These are phyloP conservation scores for Eimeria praecox DNA, from an alignment of 169 alveolate species.

Conservation along the genomic window DNA sequence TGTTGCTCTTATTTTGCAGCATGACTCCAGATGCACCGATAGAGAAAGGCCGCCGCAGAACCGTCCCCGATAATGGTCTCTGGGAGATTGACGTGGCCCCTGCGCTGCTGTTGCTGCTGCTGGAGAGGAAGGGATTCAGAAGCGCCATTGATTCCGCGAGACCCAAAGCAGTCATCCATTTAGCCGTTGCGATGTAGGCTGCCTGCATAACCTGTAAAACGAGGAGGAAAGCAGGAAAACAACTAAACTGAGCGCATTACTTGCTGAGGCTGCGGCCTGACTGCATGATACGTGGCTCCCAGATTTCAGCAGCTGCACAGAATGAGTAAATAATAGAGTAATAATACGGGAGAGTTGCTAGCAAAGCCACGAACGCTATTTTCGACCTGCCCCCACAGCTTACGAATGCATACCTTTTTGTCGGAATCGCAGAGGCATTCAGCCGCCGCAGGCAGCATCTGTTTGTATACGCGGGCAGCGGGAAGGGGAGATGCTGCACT, in stretches of 20 bases:
- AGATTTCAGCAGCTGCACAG: background rate
- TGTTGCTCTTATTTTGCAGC: background rate
- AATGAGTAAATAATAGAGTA: background rate
- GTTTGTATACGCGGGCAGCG: constrained; percentile 68
- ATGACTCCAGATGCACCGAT: constrained; percentile 14
- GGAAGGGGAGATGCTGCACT: background rate
- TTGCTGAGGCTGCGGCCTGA: background rate
- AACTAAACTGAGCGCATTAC: background rate
- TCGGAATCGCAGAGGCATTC: constrained; percentile 68
- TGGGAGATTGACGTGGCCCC: background rate
- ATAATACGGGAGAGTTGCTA: background rate
- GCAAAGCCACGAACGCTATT: background rate
- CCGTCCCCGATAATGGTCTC: background rate
- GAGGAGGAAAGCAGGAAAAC: background rate
- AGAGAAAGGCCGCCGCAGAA: constrained; percentile 49
- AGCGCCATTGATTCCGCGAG: constrained; percentile 53
- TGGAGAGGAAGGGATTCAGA: constrained; percentile 58
- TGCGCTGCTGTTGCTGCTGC: constrained; percentile 9
- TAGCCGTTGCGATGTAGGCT: constrained; percentile 78
- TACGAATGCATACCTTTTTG: constrained; percentile 5
- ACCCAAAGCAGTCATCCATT: constrained; percentile 74
- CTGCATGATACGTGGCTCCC: background rate
- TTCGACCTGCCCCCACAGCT: background rate
- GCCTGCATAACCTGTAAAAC: constrained; percentile 54
- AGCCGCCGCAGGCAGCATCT: constrained; percentile 65